Base-by-base conservation (phyloP, 208 protist species). In the Wallacemonas sp. region DNA sequence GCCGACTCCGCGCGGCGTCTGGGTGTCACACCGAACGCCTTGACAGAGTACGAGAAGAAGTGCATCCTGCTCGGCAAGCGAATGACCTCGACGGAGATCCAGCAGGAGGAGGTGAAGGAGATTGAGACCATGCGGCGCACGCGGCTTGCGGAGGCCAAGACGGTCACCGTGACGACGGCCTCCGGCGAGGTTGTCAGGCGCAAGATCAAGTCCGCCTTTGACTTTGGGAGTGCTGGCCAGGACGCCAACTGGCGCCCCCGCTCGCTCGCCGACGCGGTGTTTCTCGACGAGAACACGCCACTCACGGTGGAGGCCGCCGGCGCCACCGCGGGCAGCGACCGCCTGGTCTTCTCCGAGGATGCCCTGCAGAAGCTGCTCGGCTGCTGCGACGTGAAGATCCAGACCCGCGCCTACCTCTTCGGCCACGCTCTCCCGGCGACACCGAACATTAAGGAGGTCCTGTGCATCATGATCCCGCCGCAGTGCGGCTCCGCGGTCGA, bases 1-100 rank as follows among this genome's bases (percentile, higher is more conserved):
- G 97, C 98, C 12, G 99, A 99, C 74, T 99, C 99, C 44, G 98
- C 98, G 52, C 98, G 98, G 48, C 99, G 99, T 77, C 99, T 99
- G 87, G 99, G 99, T 82, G 98, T 99, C 16, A 99, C 98, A 76
- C 97, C 99, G 18, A 94, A 97, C 5, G 94, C 98, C 42, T 96
- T 99, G 28, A 99, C 99, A 4, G 98, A 99, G 83, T 98, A 95
- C 44, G 99, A 99, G 79, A 99, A 99, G 79, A 84, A 99, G 68
- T 99, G 99, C 79, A 99, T 99, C 80, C 98, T 99, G 74, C 85
- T 99, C 7, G 99, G 99, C 61, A 99, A 99, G 90, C 95, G 99
- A 70, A 99, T 99, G 78, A 88, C 95, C 16, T 97, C 99, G 36
- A 95, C 98, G 31, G 98, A 98, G 49, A 89, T 99, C 73, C 98